Base-by-base conservation (phyloP, 495 filamentous ascomycete species). In the Hyaloscypha variabilis region DNA sequence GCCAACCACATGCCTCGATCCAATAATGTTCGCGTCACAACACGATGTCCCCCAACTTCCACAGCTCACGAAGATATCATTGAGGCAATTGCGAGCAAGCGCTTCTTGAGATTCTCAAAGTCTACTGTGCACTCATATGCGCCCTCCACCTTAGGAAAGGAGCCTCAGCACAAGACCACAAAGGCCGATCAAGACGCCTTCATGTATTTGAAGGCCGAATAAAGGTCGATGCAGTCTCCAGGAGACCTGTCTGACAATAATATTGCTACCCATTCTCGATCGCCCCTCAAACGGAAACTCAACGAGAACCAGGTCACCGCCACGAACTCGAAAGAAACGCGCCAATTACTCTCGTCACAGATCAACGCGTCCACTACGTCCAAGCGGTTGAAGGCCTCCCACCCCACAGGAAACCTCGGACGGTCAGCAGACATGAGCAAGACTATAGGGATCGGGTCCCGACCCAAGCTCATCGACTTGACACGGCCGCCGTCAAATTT, bases 401-500 rank as follows among this genome's bases (percentile, higher is more conserved):
- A 69, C 29, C 26, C 36, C n/a, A 60, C 63, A 3, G 64, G 28
- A 23, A 56, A 50, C 31, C 19, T 42, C 14, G 34, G 51, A 42
- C 46, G 28, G 52, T 49, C 58, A 8, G 63, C 56, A 58, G 50
- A 55, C 26, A 68, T 71, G 66, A 69, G 51, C 50, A 70, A 61
- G 34, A 36, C n/a, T 14, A 51, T 55, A 24, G 63, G 52, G 28
- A 55, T 56, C 14, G 50, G 46, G 26, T 30, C 51, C 21, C 56
- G 24, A 34, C 54, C 64, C 11, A 65, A 39, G 17, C 23, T 57
- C 46, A 58, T 69, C 5, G 71, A 69, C 53, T 31, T 70, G 39
- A 70, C 65, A 28, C 53, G 60, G 2, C 25, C 26, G n/a, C 65
- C 58, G 2, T 71, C 71, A 29, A 69, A 63, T 65, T 80, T 87